These are phyloP conservation scores for Penicillium italicum DNA, from an alignment of 2,329 filamentous ascomycete species.

Conservation along the genomic window DNA sequence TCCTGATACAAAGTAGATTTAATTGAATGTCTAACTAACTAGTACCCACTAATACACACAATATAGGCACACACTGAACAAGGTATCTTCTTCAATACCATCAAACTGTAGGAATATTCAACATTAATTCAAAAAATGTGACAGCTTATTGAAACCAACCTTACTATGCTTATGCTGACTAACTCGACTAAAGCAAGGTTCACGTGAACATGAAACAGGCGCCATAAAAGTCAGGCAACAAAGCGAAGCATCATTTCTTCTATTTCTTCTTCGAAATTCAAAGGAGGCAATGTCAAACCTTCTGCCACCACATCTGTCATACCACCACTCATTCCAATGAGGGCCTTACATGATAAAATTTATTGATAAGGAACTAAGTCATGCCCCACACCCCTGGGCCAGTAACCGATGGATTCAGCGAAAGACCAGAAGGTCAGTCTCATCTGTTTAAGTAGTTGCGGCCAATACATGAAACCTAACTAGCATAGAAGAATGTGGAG, in stretches of 20 bases:
- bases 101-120: neutral
- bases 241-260: neutral
- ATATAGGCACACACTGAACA: neutral
- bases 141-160: neutral
- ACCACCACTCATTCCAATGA: neutral
- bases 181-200: neutral
- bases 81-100: neutral
- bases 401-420: neutral
- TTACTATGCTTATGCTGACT: neutral
- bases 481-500: constrained; percentile 22
- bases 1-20: neutral
- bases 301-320: neutral
- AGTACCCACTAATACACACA: no score
- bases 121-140: neutral
- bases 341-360: neutral
- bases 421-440: constrained; percentile 14
- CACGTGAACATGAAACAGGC: neutral
- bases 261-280: neutral
- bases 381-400: neutral
- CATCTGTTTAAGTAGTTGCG: neutral
- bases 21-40: no score
- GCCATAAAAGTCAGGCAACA: neutral
- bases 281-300: neutral
- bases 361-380: neutral
- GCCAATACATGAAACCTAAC: constrained; percentile 3